Percentiles rank a stretch among this genome's conserved stretches.
These are phyloP conservation scores for Lactuca sativa DNA, from an alignment of 129 eudicot genomes.

Conservation along the genomic window DNA sequence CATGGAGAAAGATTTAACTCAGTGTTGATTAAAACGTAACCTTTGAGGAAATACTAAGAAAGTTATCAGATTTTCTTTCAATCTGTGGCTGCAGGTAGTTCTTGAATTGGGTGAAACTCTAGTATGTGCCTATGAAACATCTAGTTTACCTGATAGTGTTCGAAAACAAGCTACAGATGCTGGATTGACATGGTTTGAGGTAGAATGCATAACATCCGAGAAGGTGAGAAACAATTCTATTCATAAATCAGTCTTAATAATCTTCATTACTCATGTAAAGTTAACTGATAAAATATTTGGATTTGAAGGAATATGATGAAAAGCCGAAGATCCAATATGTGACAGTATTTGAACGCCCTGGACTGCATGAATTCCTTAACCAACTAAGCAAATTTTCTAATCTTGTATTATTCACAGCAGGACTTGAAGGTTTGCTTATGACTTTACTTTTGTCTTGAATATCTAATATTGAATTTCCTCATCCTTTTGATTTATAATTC, in stretches of 20 bases:
- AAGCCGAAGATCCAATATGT: slow-evolving; percentile 89
- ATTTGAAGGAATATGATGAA: slow-evolving; percentile 72
- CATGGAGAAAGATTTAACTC: slow-evolving; percentile 10
- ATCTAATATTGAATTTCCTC: not conserved
- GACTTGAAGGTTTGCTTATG: slow-evolving; percentile 79
- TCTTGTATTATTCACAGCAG: slow-evolving; percentile 91
- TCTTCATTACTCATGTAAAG: not conserved
- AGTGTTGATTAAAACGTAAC: not conserved
- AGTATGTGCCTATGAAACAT: slow-evolving; percentile 94
- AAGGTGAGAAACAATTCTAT: slow-evolving; percentile 39
- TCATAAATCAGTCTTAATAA: not conserved
- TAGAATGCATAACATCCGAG: slow-evolving; percentile 88
- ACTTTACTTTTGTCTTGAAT: slow-evolving; percentile 14
- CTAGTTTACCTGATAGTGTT: slow-evolving; percentile 78
- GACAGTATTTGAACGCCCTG: slow-evolving; percentile 98
- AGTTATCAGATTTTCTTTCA: not conserved
- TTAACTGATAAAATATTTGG: slow-evolving; percentile 23
- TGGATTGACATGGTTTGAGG: slow-evolving; percentile 93
- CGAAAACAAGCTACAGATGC: slow-evolving; percentile 86
- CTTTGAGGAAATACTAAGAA: slow-evolving; percentile 3
- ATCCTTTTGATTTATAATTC: too few relatives aligned
- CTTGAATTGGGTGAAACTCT: slow-evolving; percentile 95
- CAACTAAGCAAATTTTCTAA: slow-evolving; percentile 89
- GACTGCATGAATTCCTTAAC: slow-evolving; percentile 72
- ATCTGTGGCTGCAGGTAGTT: slow-evolving; percentile 72